Evolutionary conservation across 2,329 filamentous ascomycete genomes (phyloP), one percentile per base, ranked within the genome.

Genomic region (Nothopassalora personata): DNA sequence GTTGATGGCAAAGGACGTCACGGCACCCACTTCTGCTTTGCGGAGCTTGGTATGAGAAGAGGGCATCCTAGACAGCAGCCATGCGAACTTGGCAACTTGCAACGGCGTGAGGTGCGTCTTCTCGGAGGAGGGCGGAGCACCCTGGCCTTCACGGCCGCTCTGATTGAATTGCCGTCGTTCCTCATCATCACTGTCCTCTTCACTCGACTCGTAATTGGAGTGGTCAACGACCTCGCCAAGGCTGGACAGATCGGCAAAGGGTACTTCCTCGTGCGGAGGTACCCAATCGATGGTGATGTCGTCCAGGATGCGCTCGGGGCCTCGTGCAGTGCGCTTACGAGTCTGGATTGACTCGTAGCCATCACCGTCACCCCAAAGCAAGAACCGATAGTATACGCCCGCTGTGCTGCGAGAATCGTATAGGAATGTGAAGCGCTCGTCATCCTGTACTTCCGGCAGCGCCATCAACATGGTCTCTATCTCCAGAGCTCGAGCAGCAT

Each of bases 391-490:
- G 83, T 92, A 99, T 15, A 95, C 83, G 15, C 88, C 93, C 28
- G 86, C 91, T 62, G 82, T 80, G 68, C 86, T 92, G 64, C 86
- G 83, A 19, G 91, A 83, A 72, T 97, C 88, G 87, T 90, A 99
- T 5, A 99, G 80, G 89, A 92, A 99, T 0, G 91, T 89, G 86
- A 93, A 97, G 65, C 88, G 91, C 72, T 96, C 90, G 60, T 96
- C 90, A 45, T 81, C 83, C 71, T 96, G 90, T 1, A 97, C 88
- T 56, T 91, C 86, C 0, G 89, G 84, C 18, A 90, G 82, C 53
- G 87, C 88, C 94, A 97, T 97, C 6, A 99, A 81, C 1, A 96
- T 79, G 5, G 92, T 91, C 74, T 99, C 94, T 61, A 96, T 95
- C 69, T 94, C 90, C 0, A 90, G 85, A 0, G 92, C 91, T 39